Conservation (phyloP, 2,329 filamentous ascomycete genomes). For the Cladophialophora yegresii region DNA sequence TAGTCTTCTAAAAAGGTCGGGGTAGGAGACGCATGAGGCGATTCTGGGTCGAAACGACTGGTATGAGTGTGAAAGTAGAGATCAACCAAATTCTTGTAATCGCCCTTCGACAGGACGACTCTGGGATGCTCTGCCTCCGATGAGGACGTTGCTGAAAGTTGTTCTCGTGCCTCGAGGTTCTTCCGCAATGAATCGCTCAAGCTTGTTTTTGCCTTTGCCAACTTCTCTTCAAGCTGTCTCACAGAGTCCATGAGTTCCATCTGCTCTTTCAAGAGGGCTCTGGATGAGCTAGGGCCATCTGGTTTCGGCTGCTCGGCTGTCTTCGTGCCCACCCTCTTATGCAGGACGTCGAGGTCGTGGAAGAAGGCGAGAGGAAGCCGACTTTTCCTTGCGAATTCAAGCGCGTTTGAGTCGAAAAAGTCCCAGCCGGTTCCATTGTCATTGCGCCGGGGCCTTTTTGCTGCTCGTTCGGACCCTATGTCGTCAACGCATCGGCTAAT, state of each 20-base stretch:
- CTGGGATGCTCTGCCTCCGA: conserved; percentile 4
- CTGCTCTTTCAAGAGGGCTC: conserved; percentile 26
- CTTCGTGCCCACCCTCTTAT: conserved; percentile 31
- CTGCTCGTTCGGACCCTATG: background rate
- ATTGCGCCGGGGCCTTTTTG: background rate
- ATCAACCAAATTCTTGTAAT: conserved; percentile 53
- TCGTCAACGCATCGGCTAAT: background rate
- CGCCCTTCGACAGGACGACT: conserved; percentile 44
- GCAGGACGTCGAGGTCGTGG: conserved; percentile 28
- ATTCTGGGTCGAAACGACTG: conserved; percentile 35
- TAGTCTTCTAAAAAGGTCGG: conserved; percentile 35
- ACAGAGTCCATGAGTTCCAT: conserved; percentile 33
- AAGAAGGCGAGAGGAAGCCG: conserved; percentile 33
- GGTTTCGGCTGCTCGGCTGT: conserved; percentile 38
- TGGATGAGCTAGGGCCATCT: conserved; percentile 41
- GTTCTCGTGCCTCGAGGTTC: background rate
- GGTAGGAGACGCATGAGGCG: conserved; percentile 35
- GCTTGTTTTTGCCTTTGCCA: conserved; percentile 33
- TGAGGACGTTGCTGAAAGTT: background rate
- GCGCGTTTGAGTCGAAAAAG: conserved; percentile 31
- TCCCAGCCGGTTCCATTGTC: conserved; percentile 2
- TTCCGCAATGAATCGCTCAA: conserved; percentile 22
- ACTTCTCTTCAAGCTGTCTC: conserved; percentile 35
- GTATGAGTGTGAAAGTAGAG: conserved; percentile 46
- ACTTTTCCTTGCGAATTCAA: conserved; percentile 29